A percentile compares a stretch with the other conserved stretches of the same genome.
phyloP scores from a whole-genome alignment of 176 grass and related monocot species.

The Canna indica region DNA sequence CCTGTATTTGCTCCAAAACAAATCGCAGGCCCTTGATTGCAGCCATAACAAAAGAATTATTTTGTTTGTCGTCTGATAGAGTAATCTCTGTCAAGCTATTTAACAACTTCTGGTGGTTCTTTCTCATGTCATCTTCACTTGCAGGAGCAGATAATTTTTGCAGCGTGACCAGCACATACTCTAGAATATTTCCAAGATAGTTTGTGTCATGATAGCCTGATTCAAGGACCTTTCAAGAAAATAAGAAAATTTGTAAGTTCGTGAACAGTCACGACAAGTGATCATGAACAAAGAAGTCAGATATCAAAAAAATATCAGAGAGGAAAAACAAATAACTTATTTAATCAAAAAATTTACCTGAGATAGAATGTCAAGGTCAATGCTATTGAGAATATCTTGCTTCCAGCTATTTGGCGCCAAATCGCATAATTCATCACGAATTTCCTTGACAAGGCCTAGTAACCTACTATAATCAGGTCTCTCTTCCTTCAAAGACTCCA shows the following conservation, averaged over 20 bases:
- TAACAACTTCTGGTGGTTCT: constrained; percentile 56
- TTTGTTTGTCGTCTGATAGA: constrained; percentile 30
- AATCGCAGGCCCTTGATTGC: constrained; percentile 76
- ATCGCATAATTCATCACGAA: constrained; percentile 73
- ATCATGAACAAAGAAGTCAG: neutral
- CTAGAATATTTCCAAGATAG: constrained; percentile 73
- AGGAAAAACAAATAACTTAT: neutral
- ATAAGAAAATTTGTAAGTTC: constrained; percentile 11
- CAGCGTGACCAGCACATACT: constrained; percentile 57
- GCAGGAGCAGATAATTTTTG: constrained; percentile 55
- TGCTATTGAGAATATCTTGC: constrained; percentile 59
- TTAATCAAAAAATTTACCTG: constrained; percentile 35
- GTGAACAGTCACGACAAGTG: constrained; percentile 2
- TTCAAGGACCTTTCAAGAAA: constrained; percentile 51
- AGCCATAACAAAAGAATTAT: constrained; percentile 53
- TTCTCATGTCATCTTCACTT: constrained; percentile 67
- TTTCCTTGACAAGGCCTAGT: constrained; percentile 71
- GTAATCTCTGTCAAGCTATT: constrained; percentile 51
- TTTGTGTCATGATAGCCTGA: constrained; percentile 45
- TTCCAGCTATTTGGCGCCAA: constrained; percentile 76
- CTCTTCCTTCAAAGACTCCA: constrained; percentile 55
- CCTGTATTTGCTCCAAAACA: constrained; percentile 87
- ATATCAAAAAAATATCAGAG: neutral
- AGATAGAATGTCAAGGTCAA: constrained; percentile 84
- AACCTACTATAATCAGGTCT: constrained; percentile 59